Evolutionary conservation across 2,329 filamentous ascomycete species (phyloP).

Genomic region (Sclerotinia subarctica): DNA sequence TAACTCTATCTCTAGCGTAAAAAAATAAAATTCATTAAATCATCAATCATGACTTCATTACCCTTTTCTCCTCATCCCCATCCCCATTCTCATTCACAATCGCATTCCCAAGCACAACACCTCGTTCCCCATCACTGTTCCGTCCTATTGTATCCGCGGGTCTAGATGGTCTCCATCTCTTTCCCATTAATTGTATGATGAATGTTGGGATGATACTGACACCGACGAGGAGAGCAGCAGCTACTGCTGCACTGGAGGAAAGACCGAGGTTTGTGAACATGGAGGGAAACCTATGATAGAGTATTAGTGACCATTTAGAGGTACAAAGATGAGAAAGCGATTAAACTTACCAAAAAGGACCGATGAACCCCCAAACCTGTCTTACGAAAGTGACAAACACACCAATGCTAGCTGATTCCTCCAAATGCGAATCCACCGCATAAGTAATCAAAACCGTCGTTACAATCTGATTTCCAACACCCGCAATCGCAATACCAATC

Average conservation of each 20-base stretch:
- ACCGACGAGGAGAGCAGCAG: constrained; percentile 40
- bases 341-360: constrained; percentile 19
- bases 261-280: constrained; percentile 42
- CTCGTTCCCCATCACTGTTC: neutral
- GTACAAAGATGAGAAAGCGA: no score
- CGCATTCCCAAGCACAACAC: neutral
- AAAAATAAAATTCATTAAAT: neutral
- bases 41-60: neutral
- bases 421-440: constrained; percentile 54
- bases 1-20: no score
- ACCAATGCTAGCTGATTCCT: constrained; percentile 52
- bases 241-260: constrained; percentile 39
- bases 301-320: neutral
- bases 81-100: neutral
- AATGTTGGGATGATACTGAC: constrained; percentile 38
- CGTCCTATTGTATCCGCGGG: neutral
- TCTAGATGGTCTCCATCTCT: constrained; percentile 7
- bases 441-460: constrained; percentile 40
- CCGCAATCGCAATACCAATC: constrained; percentile 50
- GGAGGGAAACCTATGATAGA: constrained; percentile 38
- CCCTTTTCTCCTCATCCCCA: neutral
- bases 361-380: constrained; percentile 49
- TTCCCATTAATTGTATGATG: constrained; percentile 36
- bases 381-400: constrained; percentile 57
- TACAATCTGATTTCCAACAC: constrained; percentile 57